A percentile compares a stretch with the other conserved stretches of the same genome.
Evolutionary conservation across 2,329 filamentous ascomycete species (phyloP).

Genomic region (Stachybotrys elegans): DNA sequence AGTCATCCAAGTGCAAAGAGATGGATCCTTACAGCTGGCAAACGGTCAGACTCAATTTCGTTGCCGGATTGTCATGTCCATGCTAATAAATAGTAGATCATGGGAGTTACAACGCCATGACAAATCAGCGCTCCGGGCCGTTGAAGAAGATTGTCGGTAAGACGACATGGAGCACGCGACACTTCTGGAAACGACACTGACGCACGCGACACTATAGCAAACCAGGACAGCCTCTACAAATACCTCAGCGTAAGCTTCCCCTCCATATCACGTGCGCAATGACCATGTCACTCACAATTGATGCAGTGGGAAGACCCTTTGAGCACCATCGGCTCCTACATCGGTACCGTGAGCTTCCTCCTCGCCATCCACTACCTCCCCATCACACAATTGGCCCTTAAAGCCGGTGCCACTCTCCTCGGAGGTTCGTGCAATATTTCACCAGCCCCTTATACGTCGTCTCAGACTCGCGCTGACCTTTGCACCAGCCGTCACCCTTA

Average conservation of each 20-base stretch:
- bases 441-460: too few species aligned
- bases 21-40: slow-evolving; percentile 1
- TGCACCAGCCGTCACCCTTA: slow-evolving; percentile 9
- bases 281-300: too few species aligned
- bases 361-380: slow-evolving; percentile 11
- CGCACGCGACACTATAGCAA: slow-evolving; percentile 2
- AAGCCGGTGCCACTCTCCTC: slow-evolving; percentile 8
- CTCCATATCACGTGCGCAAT: too few species aligned
- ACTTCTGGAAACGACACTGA: not conserved
- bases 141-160: slow-evolving; percentile 14
- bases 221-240: slow-evolving; percentile 16
- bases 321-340: slow-evolving; percentile 13
- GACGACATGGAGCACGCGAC: not conserved
- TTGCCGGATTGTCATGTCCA: not conserved
- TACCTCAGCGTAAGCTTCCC: slow-evolving; percentile 17
- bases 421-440: slow-evolving; percentile 10
- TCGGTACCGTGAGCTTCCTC: slow-evolving; percentile 10
- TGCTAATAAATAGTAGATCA: not conserved
- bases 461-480: too few species aligned
- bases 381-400: slow-evolving; percentile 11
- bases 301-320: slow-evolving; percentile 16
- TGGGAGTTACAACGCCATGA: too few species aligned
- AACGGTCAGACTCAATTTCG: slow-evolving; percentile 2
- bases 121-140: slow-evolving; percentile 8
- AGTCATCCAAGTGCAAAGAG: too few species aligned